These are phyloP conservation scores for Rhodomyrtus tomentosa DNA, from an alignment of 345 rosid genomes.

Conservation along the genomic window DNA sequence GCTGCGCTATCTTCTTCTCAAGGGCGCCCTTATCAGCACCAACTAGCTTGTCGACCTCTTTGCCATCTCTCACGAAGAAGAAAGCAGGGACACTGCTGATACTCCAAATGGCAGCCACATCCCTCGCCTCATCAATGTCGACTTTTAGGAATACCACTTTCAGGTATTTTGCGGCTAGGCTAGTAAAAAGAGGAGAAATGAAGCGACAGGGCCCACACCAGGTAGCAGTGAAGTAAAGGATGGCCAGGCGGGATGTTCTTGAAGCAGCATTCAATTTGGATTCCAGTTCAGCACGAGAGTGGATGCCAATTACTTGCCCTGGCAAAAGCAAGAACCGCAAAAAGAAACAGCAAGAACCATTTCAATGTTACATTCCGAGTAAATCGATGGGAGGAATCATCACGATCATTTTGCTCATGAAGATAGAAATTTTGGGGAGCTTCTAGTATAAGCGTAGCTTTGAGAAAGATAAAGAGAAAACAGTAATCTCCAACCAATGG, in stretches of 20 bases:
- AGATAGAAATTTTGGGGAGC: background rate
- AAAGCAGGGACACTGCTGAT: conserved; percentile 71
- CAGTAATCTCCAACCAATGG: background rate
- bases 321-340: background rate
- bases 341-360: background rate
- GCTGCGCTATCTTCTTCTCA: conserved; percentile 54
- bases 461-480: background rate
- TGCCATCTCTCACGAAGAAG: conserved; percentile 60
- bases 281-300: conserved; percentile 54
- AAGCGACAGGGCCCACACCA: conserved; percentile 96
- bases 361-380: background rate
- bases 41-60: conserved; percentile 74
- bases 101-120: conserved; percentile 55
- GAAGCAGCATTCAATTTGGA: conserved; percentile 53
- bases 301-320: conserved; percentile 75
- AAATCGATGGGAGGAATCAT: background rate
- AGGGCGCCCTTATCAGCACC: conserved; percentile 78
- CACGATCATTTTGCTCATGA: background rate
- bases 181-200: conserved; percentile 73
- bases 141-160: conserved; percentile 75
- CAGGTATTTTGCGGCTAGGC: conserved; percentile 53
- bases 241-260: conserved; percentile 55
- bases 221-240: conserved; percentile 81
- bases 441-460: background rate
- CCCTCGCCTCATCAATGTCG: conserved; percentile 54